Base-by-base conservation (phyloP, 257 asterid genomes). In the Solanum pennellii region DNA sequence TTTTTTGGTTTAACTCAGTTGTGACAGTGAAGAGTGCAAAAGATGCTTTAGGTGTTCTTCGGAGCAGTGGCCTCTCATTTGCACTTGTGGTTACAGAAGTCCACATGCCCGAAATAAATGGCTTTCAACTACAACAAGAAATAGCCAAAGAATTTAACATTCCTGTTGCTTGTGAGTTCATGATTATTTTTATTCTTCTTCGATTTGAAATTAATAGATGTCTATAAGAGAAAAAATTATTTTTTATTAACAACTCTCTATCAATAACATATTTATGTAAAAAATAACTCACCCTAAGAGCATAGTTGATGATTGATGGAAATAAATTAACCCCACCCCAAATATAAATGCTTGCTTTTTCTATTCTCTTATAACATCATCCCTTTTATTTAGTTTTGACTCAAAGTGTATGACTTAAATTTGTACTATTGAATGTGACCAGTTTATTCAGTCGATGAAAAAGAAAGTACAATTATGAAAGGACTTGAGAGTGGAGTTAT, bases 81-180 rank as follows among this genome's bases (percentile, higher is more conserved):
- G 87, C 41, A 27, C 10, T 84, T 84, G 41, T 84, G 18, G 5
- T 41, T 27, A 25, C 94, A 0, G 95, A 94, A 86, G 94, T 93
- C 6, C 93, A 93, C 90, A 93, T 93, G 94, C 93, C 94, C 0
- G 92, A 90, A 77, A 91, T 94, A 92, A 89, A 89, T 29, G 95
- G 95, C 12, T 91, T 94, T 79, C 92, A 93, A 33, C 65, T 94
- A 20, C 95, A 92, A 52, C 85, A 89, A 87, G 80, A 85, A 77
- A 90, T 94, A 72, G 83, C 93, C 8, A 89, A 72, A 87, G 94
- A 93, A 84, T 92, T 92, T 91, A 72, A 92, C n/a, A 75, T 94
- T 69, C 94, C 94, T 66, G 94, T 94, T 45, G 89, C 62, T 6
- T 52, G 62, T 52, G 62, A 52, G 62, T 52, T 52, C 18, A 49